These are phyloP conservation scores for Phytopythium aichiense DNA, from an alignment of 352 stramenopile species.

Conservation along the genomic window DNA sequence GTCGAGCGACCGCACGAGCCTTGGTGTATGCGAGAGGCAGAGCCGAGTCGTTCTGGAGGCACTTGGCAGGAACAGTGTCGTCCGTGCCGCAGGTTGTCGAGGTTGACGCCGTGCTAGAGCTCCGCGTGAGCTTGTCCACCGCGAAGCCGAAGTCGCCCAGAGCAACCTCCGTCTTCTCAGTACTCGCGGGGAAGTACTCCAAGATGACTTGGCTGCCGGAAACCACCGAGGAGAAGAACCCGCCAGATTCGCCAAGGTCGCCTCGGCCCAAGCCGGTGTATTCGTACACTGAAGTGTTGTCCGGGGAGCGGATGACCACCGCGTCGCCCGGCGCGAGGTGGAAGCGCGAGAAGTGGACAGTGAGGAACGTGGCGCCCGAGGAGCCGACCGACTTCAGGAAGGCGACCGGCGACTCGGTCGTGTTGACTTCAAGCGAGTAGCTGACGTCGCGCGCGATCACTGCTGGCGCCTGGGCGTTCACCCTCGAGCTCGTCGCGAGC, in stretches of 20 bases:
- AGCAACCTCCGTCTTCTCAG: not conserved
- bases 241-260: constrained; percentile 20
- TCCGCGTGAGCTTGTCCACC: constrained; percentile 30
- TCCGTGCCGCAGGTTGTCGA: constrained; percentile 25
- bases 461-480: constrained; percentile 8
- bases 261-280: constrained; percentile 27
- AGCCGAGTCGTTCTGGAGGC: constrained; percentile 21
- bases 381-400: constrained; percentile 15
- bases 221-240: constrained; percentile 31
- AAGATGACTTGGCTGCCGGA: constrained; percentile 21
- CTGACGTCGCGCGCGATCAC: constrained; percentile 20
- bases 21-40: constrained; percentile 19
- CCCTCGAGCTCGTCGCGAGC: not conserved
- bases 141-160: constrained; percentile 17
- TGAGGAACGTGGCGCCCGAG: constrained; percentile 29
- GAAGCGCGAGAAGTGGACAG: constrained; percentile 36
- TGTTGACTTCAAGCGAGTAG: constrained; percentile 21
- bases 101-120: constrained; percentile 10
- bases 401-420: constrained; percentile 10
- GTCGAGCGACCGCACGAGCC: constrained; percentile 24
- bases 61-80: constrained; percentile 29
- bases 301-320: constrained; percentile 19
- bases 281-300: constrained; percentile 13
- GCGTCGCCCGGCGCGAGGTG: constrained; percentile 24
- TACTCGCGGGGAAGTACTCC: constrained; percentile 18